phyloP scores from a whole-genome alignment of 2,329 filamentous ascomycete genomes.

The Colletotrichum tamarilloi region DNA sequence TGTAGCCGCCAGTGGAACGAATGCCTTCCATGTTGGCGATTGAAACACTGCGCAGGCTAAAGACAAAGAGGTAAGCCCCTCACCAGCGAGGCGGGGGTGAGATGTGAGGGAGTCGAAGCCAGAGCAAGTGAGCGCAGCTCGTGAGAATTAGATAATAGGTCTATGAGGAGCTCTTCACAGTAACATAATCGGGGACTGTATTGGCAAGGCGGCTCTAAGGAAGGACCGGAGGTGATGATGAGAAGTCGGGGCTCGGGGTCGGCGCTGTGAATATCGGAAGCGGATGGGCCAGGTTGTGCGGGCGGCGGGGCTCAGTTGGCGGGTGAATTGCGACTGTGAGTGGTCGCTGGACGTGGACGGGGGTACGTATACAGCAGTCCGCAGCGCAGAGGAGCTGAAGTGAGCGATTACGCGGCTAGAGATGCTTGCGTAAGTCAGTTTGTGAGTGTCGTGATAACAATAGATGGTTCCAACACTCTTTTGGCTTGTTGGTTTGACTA shows the following conservation, averaged over 20 bases:
- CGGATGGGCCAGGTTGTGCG: constrained; percentile 17
- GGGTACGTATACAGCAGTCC: constrained; percentile 17
- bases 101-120: neutral
- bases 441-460: neutral
- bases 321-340: neutral
- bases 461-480: neutral
- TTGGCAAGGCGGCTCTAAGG: neutral
- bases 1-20: constrained; percentile 62
- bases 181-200: constrained; percentile 9
- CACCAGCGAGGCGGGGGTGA: constrained; percentile 11
- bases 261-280: constrained; percentile 13
- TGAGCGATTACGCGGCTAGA: constrained; percentile 19
- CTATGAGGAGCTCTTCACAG: neutral
- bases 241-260: constrained; percentile 19
- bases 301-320: constrained; percentile 16
- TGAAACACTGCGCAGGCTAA: neutral
- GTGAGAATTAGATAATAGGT: neutral
- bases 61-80: constrained; percentile 24
- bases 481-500: neutral
- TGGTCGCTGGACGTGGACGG: neutral
- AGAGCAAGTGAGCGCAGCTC: neutral
- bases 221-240: neutral
- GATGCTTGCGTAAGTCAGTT: neutral
- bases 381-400: neutral
- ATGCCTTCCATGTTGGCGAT: constrained; percentile 60